These are phyloP conservation scores for Dimargaris xerosporica DNA, from an alignment of 192 early-diverging fungal species.

Conservation along the genomic window DNA sequence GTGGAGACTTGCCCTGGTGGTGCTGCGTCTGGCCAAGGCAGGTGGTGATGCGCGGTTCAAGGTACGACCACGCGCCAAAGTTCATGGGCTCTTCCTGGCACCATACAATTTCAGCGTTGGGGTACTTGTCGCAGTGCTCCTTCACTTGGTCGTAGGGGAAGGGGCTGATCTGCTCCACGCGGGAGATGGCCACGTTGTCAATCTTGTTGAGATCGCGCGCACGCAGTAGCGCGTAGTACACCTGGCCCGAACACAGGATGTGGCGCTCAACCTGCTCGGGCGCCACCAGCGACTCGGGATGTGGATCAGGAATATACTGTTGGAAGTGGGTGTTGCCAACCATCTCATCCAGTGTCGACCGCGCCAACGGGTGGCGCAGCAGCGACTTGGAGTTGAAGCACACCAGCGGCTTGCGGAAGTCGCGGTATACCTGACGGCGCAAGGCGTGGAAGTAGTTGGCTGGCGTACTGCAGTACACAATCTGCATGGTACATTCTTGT, in stretches of 20 bases:
- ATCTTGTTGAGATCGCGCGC: slow-evolving; percentile 87
- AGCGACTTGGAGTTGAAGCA: slow-evolving; percentile 70
- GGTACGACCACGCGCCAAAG: slow-evolving; percentile 80
- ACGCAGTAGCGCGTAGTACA: slow-evolving; percentile 83
- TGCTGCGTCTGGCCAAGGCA: slow-evolving; percentile 53
- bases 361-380: slow-evolving; percentile 85
- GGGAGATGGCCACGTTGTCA: slow-evolving; percentile 76
- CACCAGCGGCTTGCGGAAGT: slow-evolving; percentile 92
- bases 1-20: slow-evolving; percentile 42
- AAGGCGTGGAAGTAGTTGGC: slow-evolving; percentile 94
- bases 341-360: slow-evolving; percentile 72
- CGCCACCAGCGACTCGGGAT: slow-evolving; percentile 56
- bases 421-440: slow-evolving; percentile 88
- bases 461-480: slow-evolving; percentile 93
- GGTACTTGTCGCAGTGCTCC: slow-evolving; percentile 77
- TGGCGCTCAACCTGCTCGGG: slow-evolving; percentile 82
- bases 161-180: slow-evolving; percentile 86
- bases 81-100: slow-evolving; percentile 94
- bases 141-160: slow-evolving; percentile 90
- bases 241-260: slow-evolving; percentile 92
- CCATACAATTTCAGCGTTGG: slow-evolving; percentile 83
- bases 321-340: slow-evolving; percentile 66
- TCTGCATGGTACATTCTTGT: slow-evolving; percentile 98
- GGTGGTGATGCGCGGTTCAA: slow-evolving; percentile 75
- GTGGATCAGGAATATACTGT: slow-evolving; percentile 82